Percentiles rank a stretch among this genome's conserved stretches.
Evolutionary conservation across 176 grass and related monocot species (phyloP).

Genomic region (Phragmites australis): DNA sequence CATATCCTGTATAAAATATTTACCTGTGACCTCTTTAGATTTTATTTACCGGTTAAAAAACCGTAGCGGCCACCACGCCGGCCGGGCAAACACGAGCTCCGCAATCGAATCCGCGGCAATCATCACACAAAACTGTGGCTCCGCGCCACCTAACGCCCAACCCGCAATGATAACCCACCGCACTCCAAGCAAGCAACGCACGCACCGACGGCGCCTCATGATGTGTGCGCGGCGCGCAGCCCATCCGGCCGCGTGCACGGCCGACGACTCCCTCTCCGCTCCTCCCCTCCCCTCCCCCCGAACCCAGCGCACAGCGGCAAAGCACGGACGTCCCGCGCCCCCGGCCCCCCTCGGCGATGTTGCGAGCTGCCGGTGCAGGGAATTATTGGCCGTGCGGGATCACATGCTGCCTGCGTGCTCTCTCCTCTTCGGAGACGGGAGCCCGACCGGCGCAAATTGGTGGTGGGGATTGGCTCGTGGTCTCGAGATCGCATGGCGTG

Average conservation of each 20-base stretch:
- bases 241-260: not conserved
- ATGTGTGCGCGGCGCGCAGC: not conserved
- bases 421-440: not conserved
- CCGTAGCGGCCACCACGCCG: too few species aligned
- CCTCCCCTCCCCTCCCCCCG: too few species aligned
- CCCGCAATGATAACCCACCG: not conserved
- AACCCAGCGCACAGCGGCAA: not conserved
- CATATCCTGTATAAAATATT: too few species aligned
- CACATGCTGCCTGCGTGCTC: not conserved
- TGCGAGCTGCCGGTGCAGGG: not conserved
- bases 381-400: not conserved
- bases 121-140: not conserved
- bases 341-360: too few species aligned
- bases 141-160: not conserved
- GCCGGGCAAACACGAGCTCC: too few species aligned
- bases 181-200: not conserved
- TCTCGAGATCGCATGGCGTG: not conserved
- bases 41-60: too few species aligned
- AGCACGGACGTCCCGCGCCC: too few species aligned
- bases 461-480: not conserved
- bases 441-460: not conserved
- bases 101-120: slow-evolving; percentile 9
- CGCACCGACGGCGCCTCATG: not conserved
- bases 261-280: not conserved
- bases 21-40: too few species aligned